These are phyloP conservation scores for Lactarius vividus DNA, from an alignment of 768 basidiomycete species.

Conservation along the genomic window DNA sequence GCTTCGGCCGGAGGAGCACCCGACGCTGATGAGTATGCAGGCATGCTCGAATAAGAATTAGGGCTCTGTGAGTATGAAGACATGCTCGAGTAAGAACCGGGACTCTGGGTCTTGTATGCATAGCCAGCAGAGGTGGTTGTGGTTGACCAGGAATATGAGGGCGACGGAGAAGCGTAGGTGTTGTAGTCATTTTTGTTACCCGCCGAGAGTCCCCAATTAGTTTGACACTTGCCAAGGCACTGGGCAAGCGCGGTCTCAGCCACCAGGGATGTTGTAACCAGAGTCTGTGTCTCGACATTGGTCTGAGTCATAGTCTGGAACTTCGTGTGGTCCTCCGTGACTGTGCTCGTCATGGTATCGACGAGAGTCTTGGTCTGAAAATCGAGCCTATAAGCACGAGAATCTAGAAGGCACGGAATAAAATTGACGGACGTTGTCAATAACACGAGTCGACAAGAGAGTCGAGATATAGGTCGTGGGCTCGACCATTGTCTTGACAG, in stretches of 20 bases:
- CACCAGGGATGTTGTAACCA: constrained; percentile 45
- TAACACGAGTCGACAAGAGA: constrained; percentile 53
- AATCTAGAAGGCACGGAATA: background rate
- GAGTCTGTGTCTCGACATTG: constrained; percentile 46
- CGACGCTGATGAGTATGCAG: background rate
- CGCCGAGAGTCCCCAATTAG: constrained; percentile 46
- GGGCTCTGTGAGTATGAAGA: background rate
- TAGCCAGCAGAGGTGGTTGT: constrained; percentile 30
- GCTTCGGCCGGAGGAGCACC: constrained; percentile 1
- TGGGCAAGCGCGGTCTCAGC: constrained; percentile 50
- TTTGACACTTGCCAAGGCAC: constrained; percentile 62
- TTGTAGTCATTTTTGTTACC: constrained; percentile 53
- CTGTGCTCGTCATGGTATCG: constrained; percentile 54
- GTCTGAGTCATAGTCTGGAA: constrained; percentile 45
- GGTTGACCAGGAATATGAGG: constrained; percentile 26
- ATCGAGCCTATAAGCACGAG: background rate
- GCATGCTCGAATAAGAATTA: background rate
- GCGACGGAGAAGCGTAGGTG: constrained; percentile 36
- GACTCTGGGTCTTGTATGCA: constrained; percentile 27
- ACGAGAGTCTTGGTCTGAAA: constrained; percentile 56
- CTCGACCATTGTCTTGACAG: constrained; percentile 44
- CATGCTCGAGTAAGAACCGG: constrained; percentile 14
- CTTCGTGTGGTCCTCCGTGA: constrained; percentile 47
- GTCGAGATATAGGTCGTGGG: constrained; percentile 59
- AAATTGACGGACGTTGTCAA: constrained; percentile 49